A percentile compares a stretch with the other conserved stretches of the same genome.
phyloP scores from a whole-genome alignment of 306 rosid genomes.

The Lathyrus tuberosus region DNA sequence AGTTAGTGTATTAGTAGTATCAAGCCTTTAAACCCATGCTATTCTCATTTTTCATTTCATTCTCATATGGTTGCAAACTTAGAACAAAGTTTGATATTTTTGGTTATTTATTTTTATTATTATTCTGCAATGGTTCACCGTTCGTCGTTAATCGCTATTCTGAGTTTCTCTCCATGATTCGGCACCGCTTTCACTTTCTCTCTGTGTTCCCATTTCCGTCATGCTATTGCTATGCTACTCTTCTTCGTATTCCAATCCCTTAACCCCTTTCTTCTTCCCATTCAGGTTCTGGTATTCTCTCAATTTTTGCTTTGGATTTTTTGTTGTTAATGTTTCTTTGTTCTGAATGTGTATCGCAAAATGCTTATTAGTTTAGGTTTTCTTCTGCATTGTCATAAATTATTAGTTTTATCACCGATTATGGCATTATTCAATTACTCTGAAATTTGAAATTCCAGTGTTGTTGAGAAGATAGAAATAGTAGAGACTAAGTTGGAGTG shows the following conservation, averaged over 20 bases:
- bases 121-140: neutral
- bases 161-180: conserved; percentile 1
- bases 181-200: conserved; percentile 17
- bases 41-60: neutral
- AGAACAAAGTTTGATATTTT: conserved; percentile 19
- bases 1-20: neutral
- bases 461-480: neutral
- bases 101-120: neutral
- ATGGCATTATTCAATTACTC: too few relatives aligned
- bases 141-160: conserved; percentile 27
- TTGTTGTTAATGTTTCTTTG: neutral
- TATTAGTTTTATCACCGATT: neutral
- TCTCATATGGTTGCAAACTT: conserved; percentile 10
- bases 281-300: conserved; percentile 4
- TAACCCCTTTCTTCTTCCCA: conserved; percentile 1
- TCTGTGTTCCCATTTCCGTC: neutral
- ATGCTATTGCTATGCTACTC: conserved; percentile 1
- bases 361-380: conserved; percentile 17
- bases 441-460: neutral
- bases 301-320: neutral
- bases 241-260: conserved; percentile 16
- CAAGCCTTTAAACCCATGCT: neutral
- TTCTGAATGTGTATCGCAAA: neutral
- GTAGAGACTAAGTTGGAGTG: conserved; percentile 5
- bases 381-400: neutral